Base-by-base conservation (phyloP, 139 green algal species). In the Yamagishiella unicocca region DNA sequence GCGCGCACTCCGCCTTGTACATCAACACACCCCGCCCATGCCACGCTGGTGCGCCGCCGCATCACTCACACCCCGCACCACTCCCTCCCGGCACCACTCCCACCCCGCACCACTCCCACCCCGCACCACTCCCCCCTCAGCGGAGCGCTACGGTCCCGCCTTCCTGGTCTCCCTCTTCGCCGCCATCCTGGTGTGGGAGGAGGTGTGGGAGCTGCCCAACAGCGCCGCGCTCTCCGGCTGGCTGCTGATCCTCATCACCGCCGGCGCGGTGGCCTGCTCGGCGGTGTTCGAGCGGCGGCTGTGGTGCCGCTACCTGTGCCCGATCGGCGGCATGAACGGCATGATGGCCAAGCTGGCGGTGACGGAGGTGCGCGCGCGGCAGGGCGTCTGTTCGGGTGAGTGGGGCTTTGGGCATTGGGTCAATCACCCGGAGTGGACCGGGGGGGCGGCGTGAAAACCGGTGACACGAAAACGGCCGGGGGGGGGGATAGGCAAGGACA, bases 301-400 rank as follows among this genome's bases (percentile, higher is more conserved):
- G 29, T 97, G 95, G 95, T 97, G 95, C 92, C 87, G 95, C 38
- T 95, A 93, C 88, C 81, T 96, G 74, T 96, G 93, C 72, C 93
- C 93, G 29, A 97, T 97, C 61, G 95, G 95, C 58, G 96, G 94
- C 72, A 98, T 98, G 96, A 98, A 97, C 83, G 95, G 94, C 37
- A 73, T 98, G 80, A 97, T 98, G 89, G 95, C 95, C 74, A 98
- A 98, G 93, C 88, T 97, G 87, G 73, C 90, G 29, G 88, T 96
- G 54, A 98, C 94, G 2, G 96, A 98, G 92, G 87, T 98, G 77
- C 87, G 96, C 1, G 94, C 95, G 2, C 50, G 90, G n/a, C 93
- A 96, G 53, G 96, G 96, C n/a, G 92, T 98, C 19, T 98, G 96
- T 87, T 92, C 89, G 33, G 91, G 94, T 91, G 79, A 53, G 87